Base-by-base conservation (phyloP, 345 rosid species). In the Linum trigynum region DNA sequence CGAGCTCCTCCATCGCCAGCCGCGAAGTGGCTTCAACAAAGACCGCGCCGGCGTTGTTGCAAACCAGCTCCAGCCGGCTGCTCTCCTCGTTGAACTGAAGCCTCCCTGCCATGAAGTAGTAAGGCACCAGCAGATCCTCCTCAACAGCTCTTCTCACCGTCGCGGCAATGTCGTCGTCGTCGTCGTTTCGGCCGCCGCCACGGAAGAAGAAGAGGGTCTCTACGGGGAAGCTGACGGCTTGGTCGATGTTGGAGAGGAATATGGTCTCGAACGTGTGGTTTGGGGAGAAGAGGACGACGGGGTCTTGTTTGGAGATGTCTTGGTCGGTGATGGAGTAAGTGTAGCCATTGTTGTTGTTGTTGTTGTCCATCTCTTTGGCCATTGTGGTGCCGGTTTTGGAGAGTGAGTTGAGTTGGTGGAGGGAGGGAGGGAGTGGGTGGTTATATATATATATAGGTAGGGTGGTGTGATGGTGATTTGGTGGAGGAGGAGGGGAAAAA, bases 31-130 rank as follows among this genome's bases (percentile, higher is more conserved):
- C 74, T 40, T 43, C 23, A 42, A 74, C 74, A 51, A 67, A 71
- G 63, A 56, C 55, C 38, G 41, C 64, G 12, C 68, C 69, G 32
- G 65, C 71, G 51, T 70, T 74, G 70, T 65, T 74, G 60, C 73
- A 74, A 2, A 74, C 5, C 11, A 74, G 73, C 63, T 69, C 59
- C 45, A 74, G 12, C 23, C 71, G 56, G 0, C 37, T 56, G 9
- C 50, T 40, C 32, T 62, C 56, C 2, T 43, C 45, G 59, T 75
- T 67, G 63, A 69, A 66, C 3, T 38, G 39, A 8, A 70, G 78
- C 7, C 77, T 60, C 1, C 73, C 77, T 15, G 77, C 69, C 73
- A 74, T 69, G 73, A 74, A 74, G 60, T 74, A 69, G 60, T 65
- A 74, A 63, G 74, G 71, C 51, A 35, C 65, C 42, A 48, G 74